Base-by-base conservation (phyloP, 768 basidiomycete genomes). In the Tricholoma terreum region DNA sequence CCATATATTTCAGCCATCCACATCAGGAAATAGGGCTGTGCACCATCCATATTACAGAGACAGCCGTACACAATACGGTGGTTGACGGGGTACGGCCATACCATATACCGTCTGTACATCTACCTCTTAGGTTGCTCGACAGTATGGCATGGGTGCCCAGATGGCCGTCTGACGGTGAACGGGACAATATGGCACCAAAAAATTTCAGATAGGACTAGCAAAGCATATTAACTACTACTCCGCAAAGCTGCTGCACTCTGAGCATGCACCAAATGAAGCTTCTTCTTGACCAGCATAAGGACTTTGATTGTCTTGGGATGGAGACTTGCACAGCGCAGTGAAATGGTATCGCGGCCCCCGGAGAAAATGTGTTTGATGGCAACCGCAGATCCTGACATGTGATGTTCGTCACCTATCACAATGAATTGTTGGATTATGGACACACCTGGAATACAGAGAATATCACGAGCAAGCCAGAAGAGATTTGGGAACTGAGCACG, bases 401-500 rank as follows among this genome's bases (percentile, higher is more conserved):
- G 6, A 6, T 33, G 6, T 10, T 6, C 5, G 31, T 33, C 31
- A 33, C 6, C 10, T 5, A 33, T 6, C 5, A 40, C 17, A 17
- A 17, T 17, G n/a, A 40, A n/a, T n/a, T 19, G 9, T 40, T 19
- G 9, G 17, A 8, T 19, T 11, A 56, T 24, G 17, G 6, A 56
- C 55, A 33, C n/a, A 56, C 55, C 46, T 10, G 55, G 46, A 24
- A 50, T 56, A 10, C 45, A 38, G 10, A 56, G 36, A n/a, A n/a
- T n/a, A n/a, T n/a, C n/a, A n/a, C n/a, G n/a, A n/a, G n/a, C n/a
- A n/a, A n/a, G n/a, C n/a, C 24, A 27, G 27, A 48, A 56, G 17
- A 56, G 19, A 49, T 56, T 50, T 24, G 55, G 55, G 36, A 48
- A 50, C 31, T 50, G 55, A 24, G 55, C 55, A 7, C 27, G 17